These are phyloP conservation scores for Globisporangium irregulare DNA, from an alignment of 352 stramenopile genomes.

Conservation along the genomic window DNA sequence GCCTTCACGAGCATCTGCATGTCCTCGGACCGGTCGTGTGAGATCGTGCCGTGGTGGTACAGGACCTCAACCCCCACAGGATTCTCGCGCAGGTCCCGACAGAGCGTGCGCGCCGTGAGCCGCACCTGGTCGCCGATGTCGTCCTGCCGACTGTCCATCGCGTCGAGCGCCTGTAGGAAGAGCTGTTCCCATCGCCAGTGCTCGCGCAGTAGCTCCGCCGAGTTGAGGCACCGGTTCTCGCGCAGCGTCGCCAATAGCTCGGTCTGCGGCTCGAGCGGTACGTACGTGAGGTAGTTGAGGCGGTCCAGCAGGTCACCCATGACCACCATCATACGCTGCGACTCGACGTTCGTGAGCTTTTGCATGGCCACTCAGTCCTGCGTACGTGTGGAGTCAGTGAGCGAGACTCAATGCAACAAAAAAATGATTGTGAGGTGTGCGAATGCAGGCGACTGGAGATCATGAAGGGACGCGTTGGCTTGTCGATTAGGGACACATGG, in stretches of 20 bases:
- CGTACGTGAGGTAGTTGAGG: slow-evolving; percentile 84
- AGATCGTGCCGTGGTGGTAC: slow-evolving; percentile 55
- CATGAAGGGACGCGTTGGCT: neutral
- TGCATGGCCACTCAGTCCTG: slow-evolving; percentile 43
- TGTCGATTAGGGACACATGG: neutral
- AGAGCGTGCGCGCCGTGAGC: slow-evolving; percentile 57
- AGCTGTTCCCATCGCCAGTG: slow-evolving; percentile 83
- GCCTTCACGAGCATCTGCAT: slow-evolving; percentile 72
- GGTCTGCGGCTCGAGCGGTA: slow-evolving; percentile 58
- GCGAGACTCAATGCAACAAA: neutral
- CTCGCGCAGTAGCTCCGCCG: slow-evolving; percentile 57
- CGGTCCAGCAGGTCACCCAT: slow-evolving; percentile 83
- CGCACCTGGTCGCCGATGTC: slow-evolving; percentile 82
- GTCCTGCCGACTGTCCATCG: slow-evolving; percentile 52
- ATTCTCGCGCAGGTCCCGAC: slow-evolving; percentile 70
- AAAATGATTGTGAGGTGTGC: neutral
- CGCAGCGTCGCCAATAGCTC: slow-evolving; percentile 54
- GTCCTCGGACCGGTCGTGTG: slow-evolving; percentile 58
- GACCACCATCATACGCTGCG: slow-evolving; percentile 85
- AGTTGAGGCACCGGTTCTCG: slow-evolving; percentile 59
- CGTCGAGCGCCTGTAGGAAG: slow-evolving; percentile 53
- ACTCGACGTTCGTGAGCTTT: slow-evolving; percentile 88
- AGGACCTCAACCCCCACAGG: slow-evolving; percentile 71
- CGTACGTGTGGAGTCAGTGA: neutral
- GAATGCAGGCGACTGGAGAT: neutral